phyloP scores from a whole-genome alignment of 2,329 filamentous ascomycete species.

The Epichloe baconii region DNA sequence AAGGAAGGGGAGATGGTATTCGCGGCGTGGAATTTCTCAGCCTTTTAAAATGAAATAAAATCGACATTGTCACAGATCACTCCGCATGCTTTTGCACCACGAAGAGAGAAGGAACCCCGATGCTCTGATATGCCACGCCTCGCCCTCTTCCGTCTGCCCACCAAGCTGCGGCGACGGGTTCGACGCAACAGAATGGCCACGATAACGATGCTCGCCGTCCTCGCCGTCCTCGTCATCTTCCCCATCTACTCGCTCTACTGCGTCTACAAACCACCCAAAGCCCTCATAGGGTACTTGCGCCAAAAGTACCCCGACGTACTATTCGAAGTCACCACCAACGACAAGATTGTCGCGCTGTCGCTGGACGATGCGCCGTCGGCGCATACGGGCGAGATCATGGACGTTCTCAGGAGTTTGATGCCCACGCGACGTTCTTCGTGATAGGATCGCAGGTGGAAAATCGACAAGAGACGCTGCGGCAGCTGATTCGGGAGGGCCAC shows the following conservation, averaged over 20 bases:
- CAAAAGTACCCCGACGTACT: slow-evolving; percentile 65
- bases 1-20: background rate
- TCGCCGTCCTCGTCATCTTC: slow-evolving; percentile 22
- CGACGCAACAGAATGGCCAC: slow-evolving; percentile 46
- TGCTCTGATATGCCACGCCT: slow-evolving; percentile 23
- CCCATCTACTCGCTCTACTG: slow-evolving; percentile 43
- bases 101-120: background rate
- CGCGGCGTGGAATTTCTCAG: too few relatives aligned
- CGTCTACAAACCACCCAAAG: slow-evolving; percentile 69
- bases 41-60: too few relatives aligned
- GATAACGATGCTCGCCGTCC: slow-evolving; percentile 27
- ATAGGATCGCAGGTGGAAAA: slow-evolving; percentile 64
- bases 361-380: slow-evolving; percentile 76
- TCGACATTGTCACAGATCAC: too few relatives aligned
- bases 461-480: slow-evolving; percentile 38
- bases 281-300: slow-evolving; percentile 58
- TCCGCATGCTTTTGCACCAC: too few relatives aligned
- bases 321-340: slow-evolving; percentile 48
- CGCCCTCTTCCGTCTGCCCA: slow-evolving; percentile 40
- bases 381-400: slow-evolving; percentile 57
- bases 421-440: slow-evolving; percentile 75
- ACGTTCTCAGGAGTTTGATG: slow-evolving; percentile 53
- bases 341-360: slow-evolving; percentile 65
- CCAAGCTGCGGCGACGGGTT: slow-evolving; percentile 42
- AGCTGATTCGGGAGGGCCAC: slow-evolving; percentile 47